Evolutionary conservation across 148 eudicot genomes (phyloP).

Genomic region (Fagopyrum esculentum): DNA sequence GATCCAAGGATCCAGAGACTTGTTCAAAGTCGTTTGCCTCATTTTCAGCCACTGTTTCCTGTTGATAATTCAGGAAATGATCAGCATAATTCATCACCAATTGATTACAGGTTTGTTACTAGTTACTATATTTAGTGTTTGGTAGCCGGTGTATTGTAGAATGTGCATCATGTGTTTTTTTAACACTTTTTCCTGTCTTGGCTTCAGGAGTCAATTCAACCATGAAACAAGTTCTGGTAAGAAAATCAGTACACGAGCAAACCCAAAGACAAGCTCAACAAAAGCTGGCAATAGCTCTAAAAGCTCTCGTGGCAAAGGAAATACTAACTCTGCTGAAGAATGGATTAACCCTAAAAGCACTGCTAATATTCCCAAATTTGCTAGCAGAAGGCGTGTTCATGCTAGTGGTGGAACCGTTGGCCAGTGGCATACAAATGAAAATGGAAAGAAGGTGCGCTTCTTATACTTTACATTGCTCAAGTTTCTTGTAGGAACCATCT

Average conservation of each 20-base stretch:
- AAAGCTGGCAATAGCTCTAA: slow-evolving; percentile 36
- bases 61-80: slow-evolving; percentile 22
- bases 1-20: slow-evolving; percentile 62
- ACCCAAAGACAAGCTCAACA: slow-evolving; percentile 26
- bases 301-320: slow-evolving; percentile 26
- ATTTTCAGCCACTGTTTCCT: slow-evolving; percentile 60
- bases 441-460: slow-evolving; percentile 69
- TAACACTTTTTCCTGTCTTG: background rate
- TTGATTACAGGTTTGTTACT: slow-evolving; percentile 72
- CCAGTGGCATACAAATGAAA: slow-evolving; percentile 61
- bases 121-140: slow-evolving; percentile 6
- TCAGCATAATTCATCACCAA: slow-evolving; percentile 38
- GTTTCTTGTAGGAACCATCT: background rate
- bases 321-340: slow-evolving; percentile 33
- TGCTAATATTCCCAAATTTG: slow-evolving; percentile 51
- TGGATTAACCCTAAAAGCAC: slow-evolving; percentile 63
- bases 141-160: background rate
- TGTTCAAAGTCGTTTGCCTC: slow-evolving; percentile 61
- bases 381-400: slow-evolving; percentile 76
- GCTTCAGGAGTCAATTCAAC: slow-evolving; percentile 71
- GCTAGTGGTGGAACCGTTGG: slow-evolving; percentile 70
- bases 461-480: slow-evolving; percentile 1
- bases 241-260: slow-evolving; percentile 26
- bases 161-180: background rate
- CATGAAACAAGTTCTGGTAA: slow-evolving; percentile 40